Base-by-base conservation (phyloP, 257 asterid genomes). In the Nicotiana noctiflora region DNA sequence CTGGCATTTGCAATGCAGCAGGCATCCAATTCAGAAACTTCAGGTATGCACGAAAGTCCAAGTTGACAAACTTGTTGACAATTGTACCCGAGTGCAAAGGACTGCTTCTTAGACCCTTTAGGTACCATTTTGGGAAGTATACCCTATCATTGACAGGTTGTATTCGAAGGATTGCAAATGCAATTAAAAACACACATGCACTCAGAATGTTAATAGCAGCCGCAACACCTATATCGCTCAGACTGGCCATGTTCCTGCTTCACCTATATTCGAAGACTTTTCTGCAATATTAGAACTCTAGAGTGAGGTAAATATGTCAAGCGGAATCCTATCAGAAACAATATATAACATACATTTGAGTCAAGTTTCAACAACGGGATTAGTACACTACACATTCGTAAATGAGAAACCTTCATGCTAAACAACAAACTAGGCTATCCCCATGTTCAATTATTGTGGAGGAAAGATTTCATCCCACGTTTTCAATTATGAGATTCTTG, bases 101-200 rank as follows among this genome's bases (percentile, higher is more conserved):
- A 79, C 92, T 92, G 83, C 79, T 81, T 84, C 99, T 90, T 85
- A 91, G 81, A 23, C 98, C 98, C 87, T 87, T 92, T 79, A 95
- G 94, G 84, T 95, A 95, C 98, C 98, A 95, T 89, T 95, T 95
- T 19, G 99, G 99, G 87, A 93, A 95, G 86, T 92, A 95, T 23
- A 95, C 97, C 85, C 99, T 85, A 81, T 95, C 99, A 75, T 95
- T 95, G 37, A 93, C 75, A 3, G 99, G 99, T 88, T 93, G 99
- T 75, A 95, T 90, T 84, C 99, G 88, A 79, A 95, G 92, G 81
- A 95, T 49, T 46, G 97, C 99, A 81, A 95, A 95, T 80, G 97
- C 98, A 79, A 93, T 61, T 40, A 95, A 93, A 86, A 95, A 95
- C 29, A 89, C 65, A 86, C 94, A 79, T 17, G 98, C 97, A 82